These are phyloP conservation scores for Tilletia setariae DNA, from an alignment of 1,284 basidiomycete genomes.

Conservation along the genomic window DNA sequence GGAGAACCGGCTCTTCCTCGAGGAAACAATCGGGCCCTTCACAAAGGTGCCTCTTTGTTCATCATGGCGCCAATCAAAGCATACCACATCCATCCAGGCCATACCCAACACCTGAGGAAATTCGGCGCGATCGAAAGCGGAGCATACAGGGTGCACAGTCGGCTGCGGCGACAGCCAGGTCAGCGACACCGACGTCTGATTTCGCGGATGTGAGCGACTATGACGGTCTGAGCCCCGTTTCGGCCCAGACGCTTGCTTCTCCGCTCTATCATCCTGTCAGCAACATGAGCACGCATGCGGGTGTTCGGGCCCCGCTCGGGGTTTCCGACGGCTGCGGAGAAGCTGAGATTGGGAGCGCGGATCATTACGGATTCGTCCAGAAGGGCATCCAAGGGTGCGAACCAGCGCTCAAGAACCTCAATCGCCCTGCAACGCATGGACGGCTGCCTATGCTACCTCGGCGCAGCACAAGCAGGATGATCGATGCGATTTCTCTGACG, in stretches of 20 bases:
- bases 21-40: neutral
- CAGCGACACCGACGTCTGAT: neutral
- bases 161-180: neutral
- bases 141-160: neutral
- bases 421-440: no score
- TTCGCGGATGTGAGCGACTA: slow-evolving; percentile 5
- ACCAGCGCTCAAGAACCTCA: no score
- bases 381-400: no score
- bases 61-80: neutral
- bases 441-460: no score
- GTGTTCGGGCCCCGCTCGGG: no score
- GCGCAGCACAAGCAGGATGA: no score
- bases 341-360: no score
- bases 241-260: neutral
- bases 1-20: neutral
- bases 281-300: no score
- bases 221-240: neutral
- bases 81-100: neutral
- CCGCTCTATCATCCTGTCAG: no score
- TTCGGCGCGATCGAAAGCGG: neutral
- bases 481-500: no score
- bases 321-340: no score
- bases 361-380: no score
- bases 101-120: neutral
- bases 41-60: neutral